Evolutionary conservation across 257 asterid genomes (phyloP).

Genomic region (Catharanthus roseus): DNA sequence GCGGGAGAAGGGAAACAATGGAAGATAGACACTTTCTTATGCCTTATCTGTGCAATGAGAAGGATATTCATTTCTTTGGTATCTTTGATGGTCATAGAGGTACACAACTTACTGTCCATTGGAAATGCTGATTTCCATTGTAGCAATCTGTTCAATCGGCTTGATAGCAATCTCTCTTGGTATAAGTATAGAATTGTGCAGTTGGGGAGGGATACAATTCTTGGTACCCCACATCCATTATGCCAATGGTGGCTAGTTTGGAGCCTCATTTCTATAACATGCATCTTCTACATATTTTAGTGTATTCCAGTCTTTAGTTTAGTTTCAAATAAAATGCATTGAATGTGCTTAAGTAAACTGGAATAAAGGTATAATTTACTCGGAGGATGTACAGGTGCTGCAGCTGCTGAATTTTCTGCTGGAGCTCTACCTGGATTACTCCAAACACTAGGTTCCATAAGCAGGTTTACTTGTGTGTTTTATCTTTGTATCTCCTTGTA

Average conservation of each 20-base stretch:
- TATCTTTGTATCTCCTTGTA: neutral
- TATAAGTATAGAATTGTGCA: neutral
- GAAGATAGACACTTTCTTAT: conserved; percentile 78
- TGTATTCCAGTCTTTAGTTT: too few relatives aligned
- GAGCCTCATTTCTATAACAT: too few relatives aligned
- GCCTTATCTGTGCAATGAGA: conserved; percentile 48
- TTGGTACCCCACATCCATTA: neutral
- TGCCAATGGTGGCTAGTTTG: too few relatives aligned
- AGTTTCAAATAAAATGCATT: neutral
- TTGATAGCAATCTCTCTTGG: neutral
- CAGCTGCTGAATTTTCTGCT: conserved; percentile 91
- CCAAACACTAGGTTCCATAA: conserved; percentile 37
- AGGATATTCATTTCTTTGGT: conserved; percentile 66
- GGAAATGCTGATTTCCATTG: neutral
- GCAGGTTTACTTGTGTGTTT: conserved; percentile 35
- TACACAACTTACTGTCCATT: conserved; percentile 28
- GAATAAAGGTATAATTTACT: conserved; percentile 10
- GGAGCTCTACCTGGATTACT: conserved; percentile 84
- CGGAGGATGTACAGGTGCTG: conserved; percentile 56
- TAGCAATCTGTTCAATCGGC: neutral
- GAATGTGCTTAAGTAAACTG: conserved; percentile 9
- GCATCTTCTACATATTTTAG: too few relatives aligned
- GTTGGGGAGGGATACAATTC: neutral
- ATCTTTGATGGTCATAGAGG: conserved; percentile 99
- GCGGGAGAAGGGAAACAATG: conserved; percentile 97